Evolutionary conservation across 1,284 basidiomycete genomes (phyloP).

Genomic region (Austroboletus novae-zelandiae): DNA sequence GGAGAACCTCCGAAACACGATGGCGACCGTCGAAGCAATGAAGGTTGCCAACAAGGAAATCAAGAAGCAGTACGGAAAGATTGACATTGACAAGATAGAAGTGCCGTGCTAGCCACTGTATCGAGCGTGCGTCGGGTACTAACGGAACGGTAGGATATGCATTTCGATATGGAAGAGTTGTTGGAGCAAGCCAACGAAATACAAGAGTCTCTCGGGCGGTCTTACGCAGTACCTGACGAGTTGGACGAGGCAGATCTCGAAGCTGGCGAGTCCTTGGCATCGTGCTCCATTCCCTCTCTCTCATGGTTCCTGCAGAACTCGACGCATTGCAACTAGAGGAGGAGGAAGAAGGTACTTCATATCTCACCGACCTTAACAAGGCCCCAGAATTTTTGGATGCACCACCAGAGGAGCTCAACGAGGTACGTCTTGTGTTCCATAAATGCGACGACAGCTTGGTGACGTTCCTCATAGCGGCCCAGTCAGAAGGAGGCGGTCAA

Average conservation of each 20-base stretch:
- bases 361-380: constrained; percentile 81
- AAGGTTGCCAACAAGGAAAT: constrained; percentile 97
- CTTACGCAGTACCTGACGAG: constrained; percentile 97
- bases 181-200: constrained; percentile 98
- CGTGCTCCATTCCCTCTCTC: background rate
- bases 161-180: constrained; percentile 98
- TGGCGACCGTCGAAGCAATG: constrained; percentile 99
- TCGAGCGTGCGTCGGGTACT: background rate
- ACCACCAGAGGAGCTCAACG: constrained; percentile 64
- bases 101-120: too few relatives aligned
- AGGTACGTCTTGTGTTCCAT: constrained; percentile 41
- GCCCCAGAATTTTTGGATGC: constrained; percentile 90
- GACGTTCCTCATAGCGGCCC: constrained; percentile 16
- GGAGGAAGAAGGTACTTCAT: constrained; percentile 85
- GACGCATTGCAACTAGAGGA: constrained; percentile 86
- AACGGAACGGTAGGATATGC: constrained; percentile 64
- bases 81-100: constrained; percentile 99
- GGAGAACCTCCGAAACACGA: constrained; percentile 97
- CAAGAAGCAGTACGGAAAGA: constrained; percentile 95
- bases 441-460: background rate
- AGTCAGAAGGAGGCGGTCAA: constrained; percentile 53
- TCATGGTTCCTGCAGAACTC: constrained; percentile 60
- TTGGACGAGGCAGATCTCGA: constrained; percentile 97
- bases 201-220: constrained; percentile 90
- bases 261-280: constrained; percentile 65